A percentile compares a stretch with the other conserved stretches of the same genome.
Conservation (phyloP, 495 filamentous ascomycete species). For the Penicillium argentinense region DNA sequence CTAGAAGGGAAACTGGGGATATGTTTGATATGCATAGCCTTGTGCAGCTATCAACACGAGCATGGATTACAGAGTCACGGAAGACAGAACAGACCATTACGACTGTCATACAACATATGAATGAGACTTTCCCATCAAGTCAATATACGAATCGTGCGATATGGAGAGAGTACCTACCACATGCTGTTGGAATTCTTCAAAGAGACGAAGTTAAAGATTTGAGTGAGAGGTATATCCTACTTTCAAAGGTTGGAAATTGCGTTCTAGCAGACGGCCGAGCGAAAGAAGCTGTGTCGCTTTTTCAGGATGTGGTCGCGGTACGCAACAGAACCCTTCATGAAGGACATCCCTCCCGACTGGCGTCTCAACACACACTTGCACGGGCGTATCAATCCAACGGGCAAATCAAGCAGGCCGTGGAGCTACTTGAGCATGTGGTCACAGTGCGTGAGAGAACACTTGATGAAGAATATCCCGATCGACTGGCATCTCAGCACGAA, state of each 20-base stretch:
- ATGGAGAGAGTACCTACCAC: constrained; percentile 35
- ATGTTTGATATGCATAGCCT: constrained; percentile 45
- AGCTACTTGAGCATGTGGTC: no score
- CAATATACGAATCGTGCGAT: constrained; percentile 26
- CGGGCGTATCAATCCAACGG: no score
- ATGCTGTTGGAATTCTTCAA: constrained; percentile 18
- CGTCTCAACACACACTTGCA: no score
- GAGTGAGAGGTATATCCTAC: constrained; percentile 12
- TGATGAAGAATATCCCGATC: no score
- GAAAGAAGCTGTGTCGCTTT: constrained; percentile 31
- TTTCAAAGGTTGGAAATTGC: constrained; percentile 14
- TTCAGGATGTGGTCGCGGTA: no score
- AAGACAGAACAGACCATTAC: constrained; percentile 8
- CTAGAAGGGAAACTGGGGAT: constrained; percentile 5
- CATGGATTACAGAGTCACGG: constrained; percentile 26
- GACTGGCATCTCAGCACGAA: constrained; percentile 27
- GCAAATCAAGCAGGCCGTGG: no score
- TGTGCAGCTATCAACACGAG: constrained; percentile 42
- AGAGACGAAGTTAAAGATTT: constrained; percentile 9
- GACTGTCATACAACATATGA: constrained; percentile 20
- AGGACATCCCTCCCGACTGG: constrained; percentile 27
- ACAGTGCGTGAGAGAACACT: no score
- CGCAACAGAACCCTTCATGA: constrained; percentile 19
- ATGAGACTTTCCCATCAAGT: constrained; percentile 26
- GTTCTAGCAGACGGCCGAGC: constrained; percentile 18